Percentiles rank a stretch among this genome's conserved stretches.
phyloP scores from a whole-genome alignment of 2,329 filamentous ascomycete species.

The Fusarium nisikadoi region DNA sequence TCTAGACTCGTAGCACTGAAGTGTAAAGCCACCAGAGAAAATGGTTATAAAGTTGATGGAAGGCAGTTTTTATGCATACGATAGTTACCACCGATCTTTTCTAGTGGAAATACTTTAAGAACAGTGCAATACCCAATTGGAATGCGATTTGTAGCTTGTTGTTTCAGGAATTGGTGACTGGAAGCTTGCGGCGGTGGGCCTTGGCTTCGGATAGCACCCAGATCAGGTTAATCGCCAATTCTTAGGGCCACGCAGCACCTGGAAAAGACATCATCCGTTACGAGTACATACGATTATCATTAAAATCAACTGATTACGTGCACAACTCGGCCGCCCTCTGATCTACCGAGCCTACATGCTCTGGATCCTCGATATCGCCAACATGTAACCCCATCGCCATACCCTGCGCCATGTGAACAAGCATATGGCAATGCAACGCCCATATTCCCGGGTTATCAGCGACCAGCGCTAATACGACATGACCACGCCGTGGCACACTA shows the following conservation, averaged over 20 bases:
- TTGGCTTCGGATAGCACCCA: not conserved
- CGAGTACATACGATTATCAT: rapidly evolving
- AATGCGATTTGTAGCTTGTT: not conserved
- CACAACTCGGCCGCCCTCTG: rapidly evolving
- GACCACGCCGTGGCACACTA: not conserved
- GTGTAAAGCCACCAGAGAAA: rapidly evolving
- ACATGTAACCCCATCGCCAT: conserved; percentile 10
- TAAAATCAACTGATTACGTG: not conserved
- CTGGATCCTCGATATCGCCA: not conserved
- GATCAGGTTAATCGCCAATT: not conserved
- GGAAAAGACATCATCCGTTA: not conserved
- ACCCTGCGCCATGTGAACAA: conserved; percentile 16
- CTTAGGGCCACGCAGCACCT: not conserved
- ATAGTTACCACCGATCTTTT: rapidly evolving
- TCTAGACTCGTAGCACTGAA: not conserved
- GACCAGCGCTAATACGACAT: not conserved
- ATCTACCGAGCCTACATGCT: not conserved
- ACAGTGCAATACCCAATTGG: rapidly evolving
- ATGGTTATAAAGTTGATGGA: rapidly evolving
- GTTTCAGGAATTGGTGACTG: rapidly evolving
- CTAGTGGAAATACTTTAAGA: rapidly evolving
- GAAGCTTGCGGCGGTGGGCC: not conserved
- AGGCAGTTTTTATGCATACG: rapidly evolving
- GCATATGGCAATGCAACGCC: conserved; percentile 19
- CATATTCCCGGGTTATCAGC: conserved; percentile 7